Evolutionary conservation across 176 grass and related monocot genomes (phyloP).

Genomic region (Lolium perenne): DNA sequence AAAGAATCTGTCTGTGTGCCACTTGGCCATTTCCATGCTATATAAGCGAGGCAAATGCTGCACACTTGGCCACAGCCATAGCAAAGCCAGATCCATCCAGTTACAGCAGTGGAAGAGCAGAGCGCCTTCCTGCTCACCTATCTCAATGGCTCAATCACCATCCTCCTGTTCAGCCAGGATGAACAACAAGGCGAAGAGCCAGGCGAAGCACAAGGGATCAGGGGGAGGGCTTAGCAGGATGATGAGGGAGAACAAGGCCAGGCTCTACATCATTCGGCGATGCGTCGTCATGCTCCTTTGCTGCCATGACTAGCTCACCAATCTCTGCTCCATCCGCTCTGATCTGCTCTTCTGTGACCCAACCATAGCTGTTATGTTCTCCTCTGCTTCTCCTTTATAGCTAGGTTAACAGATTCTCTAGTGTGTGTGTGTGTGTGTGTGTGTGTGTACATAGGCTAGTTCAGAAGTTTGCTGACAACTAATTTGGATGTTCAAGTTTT

Average conservation of each 20-base stretch:
- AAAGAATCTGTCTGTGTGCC: neutral
- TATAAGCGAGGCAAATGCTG: constrained; percentile 39
- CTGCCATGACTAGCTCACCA: constrained; percentile 53
- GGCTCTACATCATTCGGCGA: constrained; percentile 58
- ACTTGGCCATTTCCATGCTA: neutral
- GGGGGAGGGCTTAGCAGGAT: constrained; percentile 47
- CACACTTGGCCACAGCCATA: constrained; percentile 37
- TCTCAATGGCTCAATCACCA: neutral
- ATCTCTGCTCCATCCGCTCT: too few relatives aligned
- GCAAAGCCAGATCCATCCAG: constrained; percentile 31
- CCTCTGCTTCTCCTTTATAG: constrained; percentile 28
- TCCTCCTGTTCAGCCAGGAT: constrained; percentile 23
- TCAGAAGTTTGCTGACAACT: constrained; percentile 32
- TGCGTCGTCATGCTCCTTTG: constrained; percentile 73
- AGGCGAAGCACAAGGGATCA: constrained; percentile 31
- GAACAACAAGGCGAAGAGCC: constrained; percentile 33
- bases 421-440: constrained; percentile 33
- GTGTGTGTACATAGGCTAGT: constrained; percentile 6
- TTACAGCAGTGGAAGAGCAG: neutral
- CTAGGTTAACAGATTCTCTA: constrained; percentile 40
- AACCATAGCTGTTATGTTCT: neutral
- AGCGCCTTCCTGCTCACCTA: neutral
- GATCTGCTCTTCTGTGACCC: neutral
- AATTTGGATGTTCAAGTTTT: neutral
- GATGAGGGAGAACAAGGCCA: constrained; percentile 64